Evolutionary conservation across 129 eudicot species (phyloP), one percentile per base, ranked within the genome.

Genomic region (Erigeron canadensis): DNA sequence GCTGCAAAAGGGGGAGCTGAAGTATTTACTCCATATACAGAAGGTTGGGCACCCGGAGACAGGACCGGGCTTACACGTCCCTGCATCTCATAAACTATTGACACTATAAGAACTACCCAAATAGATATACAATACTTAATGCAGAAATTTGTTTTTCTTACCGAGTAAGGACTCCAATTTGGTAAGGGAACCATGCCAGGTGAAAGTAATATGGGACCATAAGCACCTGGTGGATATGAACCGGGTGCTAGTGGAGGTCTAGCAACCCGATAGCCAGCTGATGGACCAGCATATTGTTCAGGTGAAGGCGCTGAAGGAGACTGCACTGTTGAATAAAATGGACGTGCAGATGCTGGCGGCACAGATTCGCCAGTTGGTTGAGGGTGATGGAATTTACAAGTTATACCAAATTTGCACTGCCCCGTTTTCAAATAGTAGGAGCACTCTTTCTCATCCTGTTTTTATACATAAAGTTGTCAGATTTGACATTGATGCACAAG

Each of bases 401-500:
- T 90, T 76, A 76, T 71, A 69, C 98, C 93, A 81, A 89, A 93
- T 86, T 89, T 93, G 98, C 98, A 93, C 80, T 87, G 96, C 95
- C 98, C 98, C 85, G 96, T 93, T 87, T 93, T 87, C 84, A 93
- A 87, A 93, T 93, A 93, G 86, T 93, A 89, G 95, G 98, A 85
- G 98, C 98, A 93, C 77, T 93, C 96, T 78, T 84, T 84, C 82
- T 85, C 96, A 7, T 86, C 98, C 98, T 93, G 93, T 76, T 76
- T 69, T n/a, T n/a, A n/a, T n/a, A n/a, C 2, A 2, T 23, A 15
- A 70, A 80, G 75, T 44, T 40, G 58, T 57, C 21, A 71, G 70
- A 18, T 71, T 50, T 69, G 19, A 57, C 41, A 72, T 69, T 22
- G 63, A 47, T 58, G 44, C 28, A 62, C 65, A 76, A 77, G 48